Evolutionary conservation across 1,139 yeast species (phyloP), one percentile per base, ranked within the genome.

Genomic region (Insectozyma bohioensis): DNA sequence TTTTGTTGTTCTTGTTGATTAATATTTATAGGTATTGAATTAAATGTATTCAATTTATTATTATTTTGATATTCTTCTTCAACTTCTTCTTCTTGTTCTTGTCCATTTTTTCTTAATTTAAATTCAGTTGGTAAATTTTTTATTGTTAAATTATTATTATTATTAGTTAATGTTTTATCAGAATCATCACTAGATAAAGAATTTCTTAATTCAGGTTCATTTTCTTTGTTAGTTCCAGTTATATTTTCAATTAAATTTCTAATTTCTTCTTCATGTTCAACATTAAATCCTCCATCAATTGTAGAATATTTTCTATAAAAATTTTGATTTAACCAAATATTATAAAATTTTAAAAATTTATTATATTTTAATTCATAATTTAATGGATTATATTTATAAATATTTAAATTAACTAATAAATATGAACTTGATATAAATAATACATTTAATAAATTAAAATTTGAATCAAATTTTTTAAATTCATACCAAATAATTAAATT

Each of bases 111-210:
- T 8, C 23, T 24, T 4, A 31, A 9, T 12, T 40, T 41, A 19
- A 43, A 43, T 26, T 31, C 41, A 10, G 12, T 18, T 2, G 46
- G 46, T 14, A 41, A 25, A n/a, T 36, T 37, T 25, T 34, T 35
- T 5, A 32, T 20, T 4, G 46, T 37, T 6, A 34, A 13, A 20
- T 42, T 43, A 23, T 31, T 29, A 26, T 26, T 24, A 4, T 20
- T 18, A 18, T 32, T 19, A 11, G 24, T n/a, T n/a, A 41, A 30
- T 5, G 48, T 45, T 11, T 34, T 33, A 19, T 24, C 37, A 3
- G 48, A 45, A 19, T 40, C 37, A 6, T 25, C 32, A 20, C 46
- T 40, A n/a, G 35, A 31, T 4, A 37, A 25, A 5, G 46, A 43
- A 11, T 31, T 30, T 35, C 46, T 33, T 6, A 28, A 26, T 17